A percentile compares a stretch with the other conserved stretches of the same genome.
phyloP scores from a whole-genome alignment of 371 early-diverging fungal species.

The Mortierella sp. region DNA sequence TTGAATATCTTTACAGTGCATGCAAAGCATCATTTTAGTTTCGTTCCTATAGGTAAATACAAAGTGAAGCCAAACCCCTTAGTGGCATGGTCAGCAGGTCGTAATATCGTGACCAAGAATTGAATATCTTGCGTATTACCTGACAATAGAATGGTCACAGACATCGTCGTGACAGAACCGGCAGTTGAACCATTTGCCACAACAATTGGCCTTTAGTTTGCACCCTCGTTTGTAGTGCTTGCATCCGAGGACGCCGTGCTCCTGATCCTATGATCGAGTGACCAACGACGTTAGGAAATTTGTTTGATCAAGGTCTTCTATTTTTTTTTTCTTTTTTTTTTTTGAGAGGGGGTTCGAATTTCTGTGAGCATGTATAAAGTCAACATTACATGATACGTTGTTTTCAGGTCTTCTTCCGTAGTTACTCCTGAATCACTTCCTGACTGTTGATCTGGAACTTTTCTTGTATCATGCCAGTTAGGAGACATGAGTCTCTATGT shows the following conservation, averaged over 20 bases:
- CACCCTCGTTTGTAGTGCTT: constrained; percentile 93
- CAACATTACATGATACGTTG: constrained; percentile 66
- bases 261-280: constrained; percentile 61
- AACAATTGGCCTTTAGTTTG: constrained; percentile 93
- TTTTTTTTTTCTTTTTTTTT: too few species aligned
- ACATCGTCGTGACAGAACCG: constrained; percentile 97
- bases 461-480: constrained; percentile 46
- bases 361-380: background rate
- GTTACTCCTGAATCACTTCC: constrained; percentile 54
- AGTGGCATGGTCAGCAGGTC: background rate
- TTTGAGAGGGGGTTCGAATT: too few species aligned
- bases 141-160: constrained; percentile 86
- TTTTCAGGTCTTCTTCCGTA: constrained; percentile 60
- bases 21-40: constrained; percentile 93
- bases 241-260: constrained; percentile 80
- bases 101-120: background rate
- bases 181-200: constrained; percentile 91
- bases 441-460: constrained; percentile 30
- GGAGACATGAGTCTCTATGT: constrained; percentile 69
- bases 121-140: constrained; percentile 63
- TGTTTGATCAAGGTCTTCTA: too few species aligned
- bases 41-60: constrained; percentile 62
- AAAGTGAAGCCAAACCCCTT: background rate
- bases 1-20: constrained; percentile 88
- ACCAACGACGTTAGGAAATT: background rate